Evolutionary conservation across 2,329 filamentous ascomycete species (phyloP).

Genomic region (Davidsoniella virescens): DNA sequence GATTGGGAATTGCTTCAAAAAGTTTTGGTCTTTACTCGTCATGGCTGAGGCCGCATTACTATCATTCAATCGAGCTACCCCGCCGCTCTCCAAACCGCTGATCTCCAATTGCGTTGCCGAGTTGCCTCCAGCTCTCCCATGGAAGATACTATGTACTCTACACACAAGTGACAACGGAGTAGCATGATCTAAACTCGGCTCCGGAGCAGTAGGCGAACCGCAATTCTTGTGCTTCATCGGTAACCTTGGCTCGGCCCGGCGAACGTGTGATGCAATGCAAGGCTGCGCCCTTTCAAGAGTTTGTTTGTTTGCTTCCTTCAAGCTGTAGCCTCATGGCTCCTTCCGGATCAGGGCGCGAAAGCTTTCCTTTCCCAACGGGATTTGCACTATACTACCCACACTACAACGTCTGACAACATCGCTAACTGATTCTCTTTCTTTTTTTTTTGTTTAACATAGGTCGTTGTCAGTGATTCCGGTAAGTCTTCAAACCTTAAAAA

Average conservation of each 20-base stretch:
- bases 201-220: no score
- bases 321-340: conserved; percentile 2
- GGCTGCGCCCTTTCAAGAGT: no score
- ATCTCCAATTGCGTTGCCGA: conserved; percentile 1
- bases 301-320: neutral
- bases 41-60: no score
- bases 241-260: no score
- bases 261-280: no score
- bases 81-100: neutral
- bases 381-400: conserved; percentile 1
- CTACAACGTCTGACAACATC: neutral
- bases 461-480: conserved; percentile 95
- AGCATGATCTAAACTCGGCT: neutral
- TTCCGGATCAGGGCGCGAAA: neutral
- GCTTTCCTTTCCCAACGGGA: neutral
- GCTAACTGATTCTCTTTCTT: conserved; percentile 2
- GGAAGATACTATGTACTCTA: no score
- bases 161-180: neutral
- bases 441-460: conserved; percentile 32
- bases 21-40: no score
- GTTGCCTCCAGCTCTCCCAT: no score
- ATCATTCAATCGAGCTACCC: neutral
- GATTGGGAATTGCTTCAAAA: neutral
- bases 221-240: no score
- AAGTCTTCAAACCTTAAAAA: conserved; percentile 25